A percentile compares a stretch with the other conserved stretches of the same genome.
These are phyloP conservation scores for Garcia nutans DNA, from an alignment of 345 rosid species.

Conservation along the genomic window DNA sequence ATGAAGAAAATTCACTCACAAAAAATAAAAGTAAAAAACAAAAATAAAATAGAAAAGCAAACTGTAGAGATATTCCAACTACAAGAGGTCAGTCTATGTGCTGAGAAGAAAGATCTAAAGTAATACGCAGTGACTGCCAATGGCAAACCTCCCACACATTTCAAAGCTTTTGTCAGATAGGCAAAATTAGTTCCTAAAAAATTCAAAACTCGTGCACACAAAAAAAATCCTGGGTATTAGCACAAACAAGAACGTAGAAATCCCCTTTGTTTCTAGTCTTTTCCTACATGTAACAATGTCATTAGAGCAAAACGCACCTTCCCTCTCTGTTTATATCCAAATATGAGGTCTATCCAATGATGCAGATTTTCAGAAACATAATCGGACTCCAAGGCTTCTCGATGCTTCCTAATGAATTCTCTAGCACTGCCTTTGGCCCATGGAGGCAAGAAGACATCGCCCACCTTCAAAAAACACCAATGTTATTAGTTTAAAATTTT, in stretches of 20 bases:
- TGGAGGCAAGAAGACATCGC: slow-evolving; percentile 85
- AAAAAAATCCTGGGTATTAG: no score
- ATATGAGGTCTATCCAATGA: slow-evolving; percentile 98
- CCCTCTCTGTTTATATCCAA: slow-evolving; percentile 97
- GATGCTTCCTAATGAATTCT: slow-evolving; percentile 87
- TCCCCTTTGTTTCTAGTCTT: not conserved
- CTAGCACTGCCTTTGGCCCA: slow-evolving; percentile 96
- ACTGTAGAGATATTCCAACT: not conserved
- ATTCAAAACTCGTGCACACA: not conserved
- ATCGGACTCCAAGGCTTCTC: slow-evolving; percentile 95
- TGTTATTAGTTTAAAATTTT: not conserved
- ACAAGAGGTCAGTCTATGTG: not conserved
- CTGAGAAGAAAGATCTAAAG: not conserved
- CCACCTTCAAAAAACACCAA: slow-evolving; percentile 55
- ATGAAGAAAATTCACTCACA: not conserved
- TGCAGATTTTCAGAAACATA: slow-evolving; percentile 95
- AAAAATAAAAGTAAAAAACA: no score
- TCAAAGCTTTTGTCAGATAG: not conserved
- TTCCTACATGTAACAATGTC: not conserved
- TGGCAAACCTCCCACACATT: not conserved
- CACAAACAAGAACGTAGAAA: no score
- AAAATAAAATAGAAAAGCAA: not conserved
- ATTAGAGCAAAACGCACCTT: slow-evolving; percentile 50
- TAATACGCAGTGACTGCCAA: not conserved
- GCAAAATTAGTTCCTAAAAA: not conserved